Base-by-base conservation (phyloP, 2,329 filamentous ascomycete species). In the Ophiostoma ips region DNA sequence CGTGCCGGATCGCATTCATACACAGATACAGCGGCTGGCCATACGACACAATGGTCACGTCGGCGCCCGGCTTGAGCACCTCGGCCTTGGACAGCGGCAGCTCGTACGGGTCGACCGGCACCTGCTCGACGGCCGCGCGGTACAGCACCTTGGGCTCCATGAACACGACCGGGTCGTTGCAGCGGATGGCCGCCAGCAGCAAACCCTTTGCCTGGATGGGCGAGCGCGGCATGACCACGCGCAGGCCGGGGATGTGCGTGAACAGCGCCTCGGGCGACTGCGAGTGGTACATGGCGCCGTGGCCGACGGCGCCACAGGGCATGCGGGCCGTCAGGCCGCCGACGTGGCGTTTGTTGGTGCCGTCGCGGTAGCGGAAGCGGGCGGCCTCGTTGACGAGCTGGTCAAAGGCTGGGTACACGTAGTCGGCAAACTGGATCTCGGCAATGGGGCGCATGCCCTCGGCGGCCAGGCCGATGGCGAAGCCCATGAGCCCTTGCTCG, bases 71-170 rank as follows among this genome's bases (percentile, higher is more conserved):
- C 64, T 88, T 90, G 19, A 95, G 62, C 0, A 94, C 67, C 62
- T 95, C 88, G 0, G 89, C 89, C 63, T 87, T 90, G 58, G 82
- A 87, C 11, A 95, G 71, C 0, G 88, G 87, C 13, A 95, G 73
- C n/a, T 81, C 79, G 63, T 92, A 95, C 3, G 84, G 70, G 19
- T 79, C 83, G 1, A 81, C 77, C 0, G 89, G 89, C 1, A 95
- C 89, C 63, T 95, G 86, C 65, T 95, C 89, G 28, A 94, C 86
- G 0, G 89, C 86, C 0, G 89, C 88, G 18, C 89, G 82, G 64
- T 95, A 95, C 12, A 95, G 71, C 44, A 92, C 85, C 68, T 95
- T 95, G 41, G 89, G 89, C 63, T 95, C 89, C 81, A 95, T 81
- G 66, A 95, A 94, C 49, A 95, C 71, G 55, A 90, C 87, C 0